A percentile compares a stretch with the other conserved stretches of the same genome.
These are phyloP conservation scores for Umbelopsis vinacea DNA, from an alignment of 192 early-diverging fungal genomes.

Conservation along the genomic window DNA sequence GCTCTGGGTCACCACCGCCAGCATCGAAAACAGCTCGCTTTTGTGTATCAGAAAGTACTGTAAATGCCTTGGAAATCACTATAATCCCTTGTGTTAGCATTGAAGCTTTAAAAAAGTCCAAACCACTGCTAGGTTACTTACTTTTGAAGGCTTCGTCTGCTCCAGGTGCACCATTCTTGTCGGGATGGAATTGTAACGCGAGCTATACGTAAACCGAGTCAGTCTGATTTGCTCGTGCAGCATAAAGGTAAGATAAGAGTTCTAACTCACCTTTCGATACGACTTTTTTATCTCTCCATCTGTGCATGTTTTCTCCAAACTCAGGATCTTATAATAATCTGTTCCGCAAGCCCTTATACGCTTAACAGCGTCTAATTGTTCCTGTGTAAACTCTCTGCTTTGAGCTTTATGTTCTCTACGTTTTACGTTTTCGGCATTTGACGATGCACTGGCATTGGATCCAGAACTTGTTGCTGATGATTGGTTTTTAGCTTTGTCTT, in stretches of 20 bases:
- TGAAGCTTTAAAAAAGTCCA: background rate
- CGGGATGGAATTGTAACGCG: conserved; percentile 93
- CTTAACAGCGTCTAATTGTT: conserved; percentile 81
- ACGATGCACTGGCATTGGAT: conserved; percentile 15
- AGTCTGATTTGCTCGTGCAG: too few species aligned
- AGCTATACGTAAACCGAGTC: conserved; percentile 50
- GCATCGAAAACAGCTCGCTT: conserved; percentile 88
- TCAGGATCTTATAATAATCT: conserved; percentile 87
- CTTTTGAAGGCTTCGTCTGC: conserved; percentile 97
- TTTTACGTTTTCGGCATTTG: conserved; percentile 28
- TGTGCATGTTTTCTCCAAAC: conserved; percentile 73
- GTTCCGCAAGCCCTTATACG: conserved; percentile 71
- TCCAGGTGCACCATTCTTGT: conserved; percentile 94
- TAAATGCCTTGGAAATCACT: conserved; percentile 93
- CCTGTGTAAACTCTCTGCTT: conserved; percentile 69
- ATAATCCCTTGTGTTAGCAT: background rate
- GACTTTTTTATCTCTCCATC: conserved; percentile 91
- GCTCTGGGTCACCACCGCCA: conserved; percentile 76
- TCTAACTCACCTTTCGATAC: conserved; percentile 78
- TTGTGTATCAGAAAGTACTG: conserved; percentile 83
- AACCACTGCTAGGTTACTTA: conserved; percentile 38
- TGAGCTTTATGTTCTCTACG: conserved; percentile 39
- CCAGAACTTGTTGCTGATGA: conserved; percentile 37
- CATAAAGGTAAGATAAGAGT: background rate
- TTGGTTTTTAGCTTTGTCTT: conserved; percentile 21